Base-by-base conservation (phyloP, 2,329 filamentous ascomycete species). In the Nemania sp. region DNA sequence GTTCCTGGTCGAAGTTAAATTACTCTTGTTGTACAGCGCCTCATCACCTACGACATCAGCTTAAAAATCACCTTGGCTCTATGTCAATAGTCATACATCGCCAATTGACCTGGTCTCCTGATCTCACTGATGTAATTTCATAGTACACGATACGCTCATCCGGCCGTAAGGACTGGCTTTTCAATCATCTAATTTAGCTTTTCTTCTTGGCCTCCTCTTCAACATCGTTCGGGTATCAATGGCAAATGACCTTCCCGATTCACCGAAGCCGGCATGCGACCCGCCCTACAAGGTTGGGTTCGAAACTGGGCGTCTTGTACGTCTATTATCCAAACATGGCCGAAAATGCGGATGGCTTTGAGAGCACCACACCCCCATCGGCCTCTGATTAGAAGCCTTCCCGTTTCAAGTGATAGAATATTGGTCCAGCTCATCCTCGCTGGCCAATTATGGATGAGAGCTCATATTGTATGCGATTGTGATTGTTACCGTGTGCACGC, bases 211-310 rank as follows among this genome's bases (percentile, higher is more conserved):
- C 35, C 21, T 46, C 32, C 54, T 20, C 13, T n/a, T 39, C 12
- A 18, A 52, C 32, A n/a, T 20, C 6, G 37, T 37, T 52, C 32
- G 45, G 32, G 9, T 52, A 17, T 21, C 25, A 48, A n/a, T 50
- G 11, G 17, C 18, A 39, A 46, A 47, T 18, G 42, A 61, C 39
- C 20, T 40, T 42, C 45, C 59, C 54, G 35, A 54, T 60, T 52
- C 37, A 52, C 64, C 64, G 61, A 62, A 50, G 51, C 64, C 61
- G 62, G 52, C 58, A 59, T 60, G 50, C 40, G 43, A 40, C 46
- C 50, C 45, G 48, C 53, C 39, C 32, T 45, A 52, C 54, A 58
- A 60, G 45, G 54, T 54, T 60, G 39, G n/a, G 34, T 55, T 55
- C 46, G 17, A 54, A 40, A 49, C 47, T 42, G 39, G 43, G 43